A percentile compares a stretch with the other conserved stretches of the same genome.
phyloP scores from a whole-genome alignment of 805 yeast genomes.

The Clavispora vitiphila region DNA sequence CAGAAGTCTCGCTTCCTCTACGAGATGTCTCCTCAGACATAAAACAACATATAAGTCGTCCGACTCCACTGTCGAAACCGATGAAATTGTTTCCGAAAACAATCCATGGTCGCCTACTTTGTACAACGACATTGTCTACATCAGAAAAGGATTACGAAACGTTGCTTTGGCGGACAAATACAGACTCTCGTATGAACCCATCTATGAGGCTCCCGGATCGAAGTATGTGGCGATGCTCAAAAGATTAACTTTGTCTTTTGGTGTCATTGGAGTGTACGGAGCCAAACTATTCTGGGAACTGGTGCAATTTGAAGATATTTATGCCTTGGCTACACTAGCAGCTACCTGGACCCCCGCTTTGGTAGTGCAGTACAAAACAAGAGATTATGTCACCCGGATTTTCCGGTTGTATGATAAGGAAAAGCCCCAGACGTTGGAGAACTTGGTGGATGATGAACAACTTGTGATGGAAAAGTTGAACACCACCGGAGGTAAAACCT shows the following conservation, averaged over 20 bases:
- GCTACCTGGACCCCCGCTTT: conserved; percentile 55
- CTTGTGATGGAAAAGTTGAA: conserved; percentile 64
- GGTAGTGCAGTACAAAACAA: conserved; percentile 45
- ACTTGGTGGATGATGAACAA: conserved; percentile 56
- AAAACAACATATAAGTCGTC: conserved; percentile 17
- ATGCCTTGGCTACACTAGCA: conserved; percentile 41
- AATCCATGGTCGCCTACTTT: conserved; percentile 45
- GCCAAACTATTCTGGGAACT: conserved; percentile 56
- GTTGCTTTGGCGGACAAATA: conserved; percentile 47
- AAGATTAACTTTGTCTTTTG: conserved; percentile 57
- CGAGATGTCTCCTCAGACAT: conserved; percentile 10
- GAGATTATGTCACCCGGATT: conserved; percentile 66
- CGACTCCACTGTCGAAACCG: conserved; percentile 37
- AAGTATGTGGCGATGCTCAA: conserved; percentile 60
- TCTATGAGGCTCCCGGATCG: conserved; percentile 61
- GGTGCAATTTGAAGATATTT: conserved; percentile 46
- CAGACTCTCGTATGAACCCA: conserved; percentile 54
- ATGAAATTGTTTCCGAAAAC: conserved; percentile 36
- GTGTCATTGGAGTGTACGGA: conserved; percentile 55
- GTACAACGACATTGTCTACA: conserved; percentile 38
- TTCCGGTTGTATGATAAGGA: conserved; percentile 63
- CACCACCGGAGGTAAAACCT: conserved; percentile 60
- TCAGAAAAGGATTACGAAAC: conserved; percentile 33
- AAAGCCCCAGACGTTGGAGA: conserved; percentile 60
- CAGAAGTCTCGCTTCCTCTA: conserved; percentile 6